Evolutionary conservation across 208 protist genomes (phyloP), one percentile per base, ranked within the genome.

Genomic region (Leishmania martiniquensis): DNA sequence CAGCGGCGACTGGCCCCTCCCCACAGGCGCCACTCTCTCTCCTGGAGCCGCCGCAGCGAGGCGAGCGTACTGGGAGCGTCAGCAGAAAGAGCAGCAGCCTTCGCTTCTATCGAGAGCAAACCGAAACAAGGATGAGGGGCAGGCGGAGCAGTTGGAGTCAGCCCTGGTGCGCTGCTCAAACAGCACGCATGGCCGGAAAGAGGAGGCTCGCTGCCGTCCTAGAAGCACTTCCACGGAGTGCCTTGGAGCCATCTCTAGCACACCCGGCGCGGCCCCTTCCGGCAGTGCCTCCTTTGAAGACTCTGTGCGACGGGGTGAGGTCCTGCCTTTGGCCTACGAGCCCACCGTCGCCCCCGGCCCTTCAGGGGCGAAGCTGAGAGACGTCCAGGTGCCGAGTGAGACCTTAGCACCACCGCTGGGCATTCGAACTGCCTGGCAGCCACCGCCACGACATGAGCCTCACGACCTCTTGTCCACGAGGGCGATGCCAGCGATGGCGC

Each of bases 11-110:
- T 54, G 13, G 9, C 9, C 51, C 15, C 55, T 54, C 22, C 6
- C n/a, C 34, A 10, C 32, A 32, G 42, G 47, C 29, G 1, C 22
- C 20, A 68, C 42, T 47, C 57, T 83, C 54, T 83, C 79, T 32
- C 79, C 79, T 4, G 79, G 79, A 32, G 79, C 79, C 9, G 73
- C 72, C 6, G 79, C 79, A 4, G 79, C 79, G 34, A 67, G 79
- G 25, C 72, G 72, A 6, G 79, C 57, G 4, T 83, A 83, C 73
- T 78, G 52, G 72, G 79, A 83, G 68, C 72, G 68, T 42, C 72
- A 83, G 66, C 57, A 82, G 63, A 73, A 70, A 32, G 49, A 73
- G 20, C 49, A 44, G 32, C 32, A 73, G 51, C 25, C 45, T 44
- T 34, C 49, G 2, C 22, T 37, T 60, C 34, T 32, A 49, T 57